phyloP scores from a whole-genome alignment of 768 basidiomycete species.

The Suillus americanus region DNA sequence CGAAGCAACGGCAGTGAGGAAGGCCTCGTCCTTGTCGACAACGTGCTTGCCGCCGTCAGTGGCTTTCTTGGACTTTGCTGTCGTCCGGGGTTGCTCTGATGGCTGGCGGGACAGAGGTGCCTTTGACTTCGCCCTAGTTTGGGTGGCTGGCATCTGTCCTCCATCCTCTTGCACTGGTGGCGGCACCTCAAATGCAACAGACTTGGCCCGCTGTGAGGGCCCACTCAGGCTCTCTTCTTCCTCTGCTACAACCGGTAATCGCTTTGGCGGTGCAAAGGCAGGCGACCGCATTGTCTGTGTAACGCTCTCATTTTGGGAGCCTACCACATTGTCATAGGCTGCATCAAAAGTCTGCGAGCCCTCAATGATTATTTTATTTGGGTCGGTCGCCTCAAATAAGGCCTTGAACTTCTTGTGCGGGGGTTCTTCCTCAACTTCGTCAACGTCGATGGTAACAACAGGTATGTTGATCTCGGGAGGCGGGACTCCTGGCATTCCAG shows the following conservation, averaged over 20 bases:
- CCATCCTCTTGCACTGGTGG: neutral
- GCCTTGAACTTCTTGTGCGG: slow-evolving; percentile 70
- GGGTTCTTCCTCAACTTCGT: slow-evolving; percentile 40
- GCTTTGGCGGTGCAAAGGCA: slow-evolving; percentile 12
- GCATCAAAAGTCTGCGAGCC: slow-evolving; percentile 16
- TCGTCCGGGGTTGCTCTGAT: neutral
- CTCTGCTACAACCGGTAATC: slow-evolving; percentile 44
- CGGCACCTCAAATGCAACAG: neutral
- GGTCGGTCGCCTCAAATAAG: slow-evolving; percentile 66
- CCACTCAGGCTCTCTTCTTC: slow-evolving; percentile 51
- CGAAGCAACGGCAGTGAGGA: slow-evolving; percentile 73
- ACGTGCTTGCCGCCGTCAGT: slow-evolving; percentile 4
- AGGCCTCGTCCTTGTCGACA: slow-evolving; percentile 62
- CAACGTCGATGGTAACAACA: slow-evolving; percentile 18
- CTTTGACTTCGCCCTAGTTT: neutral
- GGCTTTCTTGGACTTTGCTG: slow-evolving; percentile 13
- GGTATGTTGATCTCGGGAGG: slow-evolving; percentile 20
- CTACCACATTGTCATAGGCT: slow-evolving; percentile 11
- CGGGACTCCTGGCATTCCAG: slow-evolving; percentile 27
- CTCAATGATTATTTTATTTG: slow-evolving; percentile 38
- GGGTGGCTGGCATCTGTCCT: neutral
- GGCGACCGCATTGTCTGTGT: slow-evolving; percentile 24
- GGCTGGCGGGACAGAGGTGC: neutral
- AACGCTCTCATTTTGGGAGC: slow-evolving; percentile 21
- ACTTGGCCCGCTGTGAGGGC: slow-evolving; percentile 4